Base-by-base conservation (phyloP, 2,329 filamentous ascomycete genomes). In the Hyphodiscus sp. region DNA sequence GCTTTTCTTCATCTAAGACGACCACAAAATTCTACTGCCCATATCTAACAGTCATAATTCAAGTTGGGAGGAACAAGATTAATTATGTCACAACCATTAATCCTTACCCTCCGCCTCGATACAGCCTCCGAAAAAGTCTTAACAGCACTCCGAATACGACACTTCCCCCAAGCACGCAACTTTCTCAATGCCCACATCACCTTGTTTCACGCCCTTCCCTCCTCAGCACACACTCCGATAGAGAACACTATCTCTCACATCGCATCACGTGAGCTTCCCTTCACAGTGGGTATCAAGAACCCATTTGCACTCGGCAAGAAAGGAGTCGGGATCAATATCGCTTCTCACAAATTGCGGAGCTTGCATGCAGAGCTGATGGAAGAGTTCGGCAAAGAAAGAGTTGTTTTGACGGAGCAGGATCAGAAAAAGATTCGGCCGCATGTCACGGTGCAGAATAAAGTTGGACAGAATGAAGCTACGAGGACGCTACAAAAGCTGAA, bases 391-490 rank as follows among this genome's bases (percentile, higher is more conserved):
- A 30, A 44, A 13, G 47, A 55, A 2, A 50, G 26, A 20, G 33
- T 53, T 1, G 11, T 42, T 20, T 52, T 52, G 45, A 52, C 46
- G 20, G 53, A 52, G 16, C 53, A 55, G 42, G 50, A 55, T 47
- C 26, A 19, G 19, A 42, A 23, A 16, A 47, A 20, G 18, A 19
- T 49, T 15, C 46, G 30, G 6, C 46, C 53, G 11, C 53, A 55
- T 53, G 50, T 55, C 38, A 55, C 50, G 16, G 50, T 55, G 29
- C 53, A 55, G 43, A 52, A 48, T 42, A 52, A 52, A 45, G 53
- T 55, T 16, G 50, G 43, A 15, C 45, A 52, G 19, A 42, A 42
- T 8, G 53, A 52, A 10, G 50, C 43, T 20, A 52, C 38, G 43
- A 38, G n/a, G 9, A 49, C 50, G 20, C 43, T 52, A 20, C 45